Percentiles rank a stretch among this genome's conserved stretches.
Conservation (phyloP, 495 filamentous ascomycete genomes). For the Hypoxylon perforatum region DNA sequence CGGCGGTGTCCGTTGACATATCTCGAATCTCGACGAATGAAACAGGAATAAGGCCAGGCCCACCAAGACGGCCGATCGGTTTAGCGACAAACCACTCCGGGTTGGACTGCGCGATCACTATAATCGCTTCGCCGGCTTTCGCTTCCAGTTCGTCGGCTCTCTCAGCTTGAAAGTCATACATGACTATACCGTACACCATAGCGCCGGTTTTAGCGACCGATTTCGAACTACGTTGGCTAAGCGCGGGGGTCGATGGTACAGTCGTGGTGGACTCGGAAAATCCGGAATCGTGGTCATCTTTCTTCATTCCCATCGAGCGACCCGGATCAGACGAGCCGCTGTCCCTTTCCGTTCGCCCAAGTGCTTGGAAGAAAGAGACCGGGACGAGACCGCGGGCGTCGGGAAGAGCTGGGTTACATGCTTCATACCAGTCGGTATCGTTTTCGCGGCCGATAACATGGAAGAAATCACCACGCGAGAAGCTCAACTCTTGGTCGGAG, state of each 20-base stretch:
- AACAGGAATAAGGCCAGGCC: conserved; percentile 94
- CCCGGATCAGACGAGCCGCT: conserved; percentile 81
- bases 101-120: conserved; percentile 99
- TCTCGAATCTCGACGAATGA: conserved; percentile 97
- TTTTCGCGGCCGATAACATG: conserved; percentile 97
- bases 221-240: conserved; percentile 64
- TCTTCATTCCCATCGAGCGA: conserved; percentile 62
- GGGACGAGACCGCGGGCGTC: conserved; percentile 91
- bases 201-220: conserved; percentile 74
- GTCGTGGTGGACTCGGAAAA: conserved; percentile 65
- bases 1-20: conserved; percentile 86
- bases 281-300: conserved; percentile 48
- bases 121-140: conserved; percentile 93
- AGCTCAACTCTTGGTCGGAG: conserved; percentile 82
- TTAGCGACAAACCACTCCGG: conserved; percentile 99
- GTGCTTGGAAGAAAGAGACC: conserved; percentile 88
- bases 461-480: conserved; percentile 96
- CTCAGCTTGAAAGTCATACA: conserved; percentile 97
- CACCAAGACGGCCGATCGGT: conserved; percentile 92
- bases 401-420: conserved; percentile 93
- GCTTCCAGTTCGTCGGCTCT: conserved; percentile 95
- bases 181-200: conserved; percentile 95
- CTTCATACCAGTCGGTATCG: conserved; percentile 97
- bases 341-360: conserved; percentile 90
- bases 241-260: conserved; percentile 56